Evolutionary conservation across 805 yeast species (phyloP), one percentile per base, ranked within the genome.

Genomic region (Candida succiphila): DNA sequence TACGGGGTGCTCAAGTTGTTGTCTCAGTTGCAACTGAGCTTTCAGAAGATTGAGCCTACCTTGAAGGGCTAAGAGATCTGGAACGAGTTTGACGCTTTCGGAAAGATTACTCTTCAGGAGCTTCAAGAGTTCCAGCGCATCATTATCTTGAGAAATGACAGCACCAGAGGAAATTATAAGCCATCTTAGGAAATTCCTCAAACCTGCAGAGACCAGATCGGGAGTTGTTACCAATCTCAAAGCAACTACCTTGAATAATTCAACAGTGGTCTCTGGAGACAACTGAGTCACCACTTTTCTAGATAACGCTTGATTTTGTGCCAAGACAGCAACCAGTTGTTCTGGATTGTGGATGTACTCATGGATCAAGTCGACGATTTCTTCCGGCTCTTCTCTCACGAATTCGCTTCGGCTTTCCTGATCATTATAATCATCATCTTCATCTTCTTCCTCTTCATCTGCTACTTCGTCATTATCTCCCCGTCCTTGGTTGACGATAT

Each of bases 41-140:
- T 71, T 71, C 28, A 89, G 65, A 53, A 89, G 67, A 47, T 79
- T 82, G 30, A 89, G 62, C 42, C 92, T 73, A 30, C 98, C 98
- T 54, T 88, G 94, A 21, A 89, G 67, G 2, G 92, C 76, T 18
- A 88, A 59, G 33, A 89, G 63, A 26, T 73, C 68, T 7, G 88
- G 81, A 41, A 89, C 58, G 17, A 67, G 65, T 39, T 68, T 68
- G 54, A 71, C 64, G 22, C 72, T 78, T 36, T 71, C 61, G 15
- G 64, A 58, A 20, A 88, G 59, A 1, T 80, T 65, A 3, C 69
- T 50, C 51, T 75, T 79, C 35, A 89, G 55, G 3, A 67, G 58
- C 29, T 74, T 74, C 33, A 81, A 60, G 17, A 75, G 62, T 25
- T 65, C 71, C 34, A 74, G 62, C 36, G 78, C 65, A 35, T 74